Evolutionary conservation across 2,329 filamentous ascomycete species (phyloP), one percentile per base, ranked within the genome.

Genomic region (Ampelomyces quisqualis): DNA sequence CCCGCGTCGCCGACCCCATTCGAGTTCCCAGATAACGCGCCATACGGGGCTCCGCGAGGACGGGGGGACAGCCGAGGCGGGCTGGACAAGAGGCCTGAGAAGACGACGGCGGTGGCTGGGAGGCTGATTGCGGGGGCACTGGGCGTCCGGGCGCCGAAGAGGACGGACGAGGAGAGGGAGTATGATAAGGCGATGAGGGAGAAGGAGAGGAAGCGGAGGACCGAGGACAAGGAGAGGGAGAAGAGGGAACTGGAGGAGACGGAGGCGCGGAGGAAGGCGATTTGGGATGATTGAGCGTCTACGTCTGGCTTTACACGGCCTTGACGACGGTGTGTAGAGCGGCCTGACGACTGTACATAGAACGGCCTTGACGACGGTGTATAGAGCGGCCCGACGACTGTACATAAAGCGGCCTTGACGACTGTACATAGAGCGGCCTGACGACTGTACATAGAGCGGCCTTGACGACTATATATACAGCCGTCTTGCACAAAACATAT

Each of bases 101-200:
- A 95, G 75, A 94, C 90, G 48, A 94, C 94, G 47, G 88, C 90
- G 1, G 89, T 95, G 26, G 93, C 93, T 4, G 81, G 86, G 47
- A 77, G 93, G 44, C 78, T 98, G 80, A 97, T 98, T 65, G 90
- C 89, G 1, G 87, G 86, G 3, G 90, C 88, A 0, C 72, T 97
- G 52, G 93, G 93, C 1, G 80, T 96, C 39, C 82, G 84, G 60
- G 82, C 84, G 22, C 88, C 89, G 21, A 85, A 81, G 72, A 80
- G 84, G 67, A 96, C 89, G 1, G 89, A 94, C 49, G 90, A 96
- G 71, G 87, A 95, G 75, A 79, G 78, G 56, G 87, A 88, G 38
- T 97, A 93, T 65, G 90, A 97, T 59, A 81, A 78, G 53, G 85
- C 87, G 1, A 75, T 93, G 46, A 82, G 85, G 57, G 87, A 95